These are phyloP conservation scores for Protoeuglena noctilucae DNA, from an alignment of 139 green algal genomes.

Conservation along the genomic window DNA sequence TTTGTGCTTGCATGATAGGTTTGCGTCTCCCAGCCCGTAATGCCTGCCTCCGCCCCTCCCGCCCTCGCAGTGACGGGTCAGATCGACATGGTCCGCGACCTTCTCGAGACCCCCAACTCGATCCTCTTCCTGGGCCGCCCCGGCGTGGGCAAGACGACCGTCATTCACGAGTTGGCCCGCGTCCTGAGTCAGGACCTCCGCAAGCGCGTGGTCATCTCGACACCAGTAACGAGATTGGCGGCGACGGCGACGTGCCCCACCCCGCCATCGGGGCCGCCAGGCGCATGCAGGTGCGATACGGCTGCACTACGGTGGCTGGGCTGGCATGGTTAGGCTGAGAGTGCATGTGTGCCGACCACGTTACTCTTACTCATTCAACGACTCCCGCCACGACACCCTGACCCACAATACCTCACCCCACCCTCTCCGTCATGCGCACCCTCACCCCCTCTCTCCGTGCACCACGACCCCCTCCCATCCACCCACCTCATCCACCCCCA, in stretches of 20 bases:
- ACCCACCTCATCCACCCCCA: too few relatives aligned
- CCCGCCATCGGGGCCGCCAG: constrained; percentile 74
- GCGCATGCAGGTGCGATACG: constrained; percentile 94
- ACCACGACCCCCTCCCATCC: too few relatives aligned
- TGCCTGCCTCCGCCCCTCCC: too few relatives aligned
- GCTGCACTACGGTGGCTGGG: too few relatives aligned
- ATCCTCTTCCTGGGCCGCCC: constrained; percentile 14
- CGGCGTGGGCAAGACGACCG: constrained; percentile 35
- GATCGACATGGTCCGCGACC: constrained; percentile 81
- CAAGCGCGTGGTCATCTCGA: constrained; percentile 64
- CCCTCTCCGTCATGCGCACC: too few relatives aligned
- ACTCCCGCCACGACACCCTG: too few relatives aligned
- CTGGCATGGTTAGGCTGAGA: neutral
- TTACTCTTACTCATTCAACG: neutral
- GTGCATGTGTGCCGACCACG: neutral
- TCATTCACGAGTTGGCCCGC: constrained; percentile 72
- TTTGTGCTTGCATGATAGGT: too few relatives aligned
- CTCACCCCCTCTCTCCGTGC: too few relatives aligned
- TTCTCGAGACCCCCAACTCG: constrained; percentile 58
- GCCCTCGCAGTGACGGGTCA: constrained; percentile 79
- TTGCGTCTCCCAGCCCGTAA: too few relatives aligned
- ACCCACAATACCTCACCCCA: too few relatives aligned
- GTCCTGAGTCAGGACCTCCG: constrained; percentile 52
- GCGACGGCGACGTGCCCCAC: constrained; percentile 87
- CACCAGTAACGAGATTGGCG: constrained; percentile 78